Evolutionary conservation across 1,139 yeast species (phyloP).

Genomic region (Taphrina wiesneri): DNA sequence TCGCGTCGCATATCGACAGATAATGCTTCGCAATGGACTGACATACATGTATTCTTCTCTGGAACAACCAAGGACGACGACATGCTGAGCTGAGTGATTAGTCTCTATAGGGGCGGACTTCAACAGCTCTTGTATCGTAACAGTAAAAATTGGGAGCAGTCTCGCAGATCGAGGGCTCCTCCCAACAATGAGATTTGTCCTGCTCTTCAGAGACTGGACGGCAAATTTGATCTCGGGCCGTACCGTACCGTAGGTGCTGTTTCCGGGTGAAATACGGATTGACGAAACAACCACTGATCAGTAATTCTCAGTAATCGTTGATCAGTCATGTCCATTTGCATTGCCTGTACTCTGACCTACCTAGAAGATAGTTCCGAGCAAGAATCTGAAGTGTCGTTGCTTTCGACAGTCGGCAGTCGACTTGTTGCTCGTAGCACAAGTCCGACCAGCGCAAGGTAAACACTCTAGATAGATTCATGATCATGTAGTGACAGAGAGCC

Average conservation of each 20-base stretch:
- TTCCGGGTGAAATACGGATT: neutral
- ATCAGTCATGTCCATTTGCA: too few relatives aligned
- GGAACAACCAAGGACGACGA: conserved; percentile 39
- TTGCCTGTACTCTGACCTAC: too few relatives aligned
- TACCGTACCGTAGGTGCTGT: neutral
- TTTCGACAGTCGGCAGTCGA: too few relatives aligned
- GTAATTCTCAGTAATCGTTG: too few relatives aligned
- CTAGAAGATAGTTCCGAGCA: too few relatives aligned
- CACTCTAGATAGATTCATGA: too few relatives aligned
- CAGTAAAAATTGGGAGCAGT: conserved; percentile 14
- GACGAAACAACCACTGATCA: neutral
- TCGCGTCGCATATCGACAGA: conserved; percentile 14
- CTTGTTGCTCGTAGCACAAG: too few relatives aligned
- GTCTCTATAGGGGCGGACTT: conserved; percentile 3
- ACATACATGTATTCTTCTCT: conserved; percentile 27
- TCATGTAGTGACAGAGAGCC: too few relatives aligned
- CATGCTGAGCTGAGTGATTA: conserved; percentile 13
- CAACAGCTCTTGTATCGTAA: neutral
- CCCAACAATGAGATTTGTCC: neutral
- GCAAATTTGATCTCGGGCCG: neutral
- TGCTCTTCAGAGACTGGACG: neutral
- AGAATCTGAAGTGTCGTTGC: too few relatives aligned
- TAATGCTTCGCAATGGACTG: neutral
- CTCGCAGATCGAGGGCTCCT: conserved; percentile 7
- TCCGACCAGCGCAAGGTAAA: too few relatives aligned